phyloP scores from a whole-genome alignment of 1,139 yeast species.

The Taiozyma sp. region DNA sequence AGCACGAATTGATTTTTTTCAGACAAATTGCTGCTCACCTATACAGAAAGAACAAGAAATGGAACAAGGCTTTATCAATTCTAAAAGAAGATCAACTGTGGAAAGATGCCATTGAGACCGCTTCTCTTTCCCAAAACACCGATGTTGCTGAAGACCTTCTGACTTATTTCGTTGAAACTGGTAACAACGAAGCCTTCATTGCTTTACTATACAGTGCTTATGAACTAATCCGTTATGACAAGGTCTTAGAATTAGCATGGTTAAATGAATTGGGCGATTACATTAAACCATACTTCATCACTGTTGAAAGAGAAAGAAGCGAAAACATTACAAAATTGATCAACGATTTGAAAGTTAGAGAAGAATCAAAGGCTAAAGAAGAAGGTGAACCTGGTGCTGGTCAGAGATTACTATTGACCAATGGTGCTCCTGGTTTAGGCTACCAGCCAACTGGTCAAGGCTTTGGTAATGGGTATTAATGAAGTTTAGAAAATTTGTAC shows the following conservation, averaged over 20 bases:
- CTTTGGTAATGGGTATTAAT: constrained; percentile 45
- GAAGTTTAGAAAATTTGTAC: not conserved
- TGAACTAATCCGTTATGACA: constrained; percentile 72
- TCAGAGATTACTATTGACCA: constrained; percentile 54
- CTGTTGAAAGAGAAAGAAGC: constrained; percentile 73
- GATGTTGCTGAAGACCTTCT: constrained; percentile 87
- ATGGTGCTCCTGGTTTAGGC: constrained; percentile 51
- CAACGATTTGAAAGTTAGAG: constrained; percentile 61
- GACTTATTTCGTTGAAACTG: constrained; percentile 93
- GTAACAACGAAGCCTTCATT: constrained; percentile 92
- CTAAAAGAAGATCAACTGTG: constrained; percentile 90
- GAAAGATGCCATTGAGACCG: constrained; percentile 92
- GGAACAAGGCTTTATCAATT: constrained; percentile 81
- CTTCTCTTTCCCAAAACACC: constrained; percentile 70
- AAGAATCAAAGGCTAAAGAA: constrained; percentile 45
- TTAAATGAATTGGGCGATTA: constrained; percentile 74
- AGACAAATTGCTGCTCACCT: constrained; percentile 94
- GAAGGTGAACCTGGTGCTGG: constrained; percentile 34
- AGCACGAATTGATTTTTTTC: constrained; percentile 85
- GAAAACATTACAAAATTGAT: constrained; percentile 60
- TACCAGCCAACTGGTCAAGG: constrained; percentile 65
- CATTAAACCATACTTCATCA: constrained; percentile 88
- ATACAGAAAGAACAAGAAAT: constrained; percentile 91
- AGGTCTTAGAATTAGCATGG: constrained; percentile 89
- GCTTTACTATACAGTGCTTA: constrained; percentile 87